Evolutionary conservation across 192 early-diverging fungal species (phyloP), one percentile per base, ranked within the genome.

Genomic region (Podila epigama): DNA sequence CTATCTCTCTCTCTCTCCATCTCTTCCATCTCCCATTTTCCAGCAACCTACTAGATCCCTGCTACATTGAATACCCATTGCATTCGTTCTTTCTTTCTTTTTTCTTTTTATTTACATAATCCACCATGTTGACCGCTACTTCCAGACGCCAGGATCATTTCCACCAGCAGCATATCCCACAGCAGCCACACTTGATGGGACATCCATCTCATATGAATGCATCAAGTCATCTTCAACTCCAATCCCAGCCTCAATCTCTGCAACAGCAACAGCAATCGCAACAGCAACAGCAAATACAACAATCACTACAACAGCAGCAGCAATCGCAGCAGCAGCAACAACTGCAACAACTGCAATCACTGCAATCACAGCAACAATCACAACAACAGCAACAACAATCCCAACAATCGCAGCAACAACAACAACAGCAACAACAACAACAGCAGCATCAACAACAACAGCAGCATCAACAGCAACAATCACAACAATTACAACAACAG

Each of bases 121-220:
- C 33, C 71, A 61, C 22, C 64, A 75, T 75, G 71, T 56, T 75
- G 71, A 75, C 71, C 58, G 71, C 71, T 44, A 75, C 58, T 11
- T 64, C 69, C 50, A 75, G 71, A 40, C 55, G 71, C 5, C 71
- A 66, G 39, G 71, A 75, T 41, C 59, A 66, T 13, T 75, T 75
- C 22, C 51, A 54, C 53, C 71, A 71, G 36, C 68, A 61, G 41
- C 68, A 70, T 32, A 40, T 58, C 31, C 42, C 39, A 40, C 63
- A 55, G 12, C 65, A 67, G 15, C 42, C 6, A 13, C 65, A 57
- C n/a, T n/a, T n/a, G n/a, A n/a, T n/a, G n/a, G n/a, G n/a, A n/a
- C n/a, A n/a, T n/a, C n/a, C n/a, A n/a, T n/a, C n/a, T n/a, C n/a
- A n/a, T n/a, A n/a, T n/a, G n/a, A n/a, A n/a, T n/a, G n/a, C n/a